Evolutionary conservation across 768 basidiomycete genomes (phyloP), one percentile per base, ranked within the genome.

Genomic region (Coprinellus micaceus): DNA sequence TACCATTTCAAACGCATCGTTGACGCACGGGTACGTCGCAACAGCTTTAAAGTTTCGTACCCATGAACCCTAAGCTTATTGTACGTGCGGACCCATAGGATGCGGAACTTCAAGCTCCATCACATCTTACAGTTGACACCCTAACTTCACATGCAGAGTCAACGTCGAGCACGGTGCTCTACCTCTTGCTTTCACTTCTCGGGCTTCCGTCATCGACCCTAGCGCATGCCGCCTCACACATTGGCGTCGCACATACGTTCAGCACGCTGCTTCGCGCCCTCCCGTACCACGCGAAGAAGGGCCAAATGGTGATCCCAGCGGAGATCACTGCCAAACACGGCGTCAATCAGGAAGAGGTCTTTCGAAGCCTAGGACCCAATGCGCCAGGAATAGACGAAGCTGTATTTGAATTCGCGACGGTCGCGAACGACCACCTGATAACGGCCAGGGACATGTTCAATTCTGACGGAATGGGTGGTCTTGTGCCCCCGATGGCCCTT

Each of bases 1-100:
- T 94, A 94, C 67, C 87, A 94, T 64, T 75, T 94, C 52, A 88
- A 86, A 67, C 77, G 92, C 54, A 89, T 94, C 62, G 77, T 94
- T 58, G 91, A 92, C 66, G 92, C 92, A 28, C 80, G 91, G 66
- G 91, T 94, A 63, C 39, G 85, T 75, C 54, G 52, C 49, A 52
- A 33, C 36, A 41, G 43, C 40, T 51, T 51, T 54, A 30, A 28
- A 57, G 44, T 36, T 47, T 54, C 41, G 52, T 46, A 45, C 41
- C 36, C 40, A 40, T 51, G 25, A 24, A 55, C 47, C 58, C 57
- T 59, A 63, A 62, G 56, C 53, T 56, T 60, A 51, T 60, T 48
- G 33, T 48, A 48, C 64, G 37, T 39, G 49, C 51, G 49, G 49
- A 51, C 49, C 44, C 56, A 47, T 52, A 89, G 88, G 83, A 88